These are phyloP conservation scores for Aristolochia fimbriata DNA, from an alignment of 164 flowering plant species.

Conservation along the genomic window DNA sequence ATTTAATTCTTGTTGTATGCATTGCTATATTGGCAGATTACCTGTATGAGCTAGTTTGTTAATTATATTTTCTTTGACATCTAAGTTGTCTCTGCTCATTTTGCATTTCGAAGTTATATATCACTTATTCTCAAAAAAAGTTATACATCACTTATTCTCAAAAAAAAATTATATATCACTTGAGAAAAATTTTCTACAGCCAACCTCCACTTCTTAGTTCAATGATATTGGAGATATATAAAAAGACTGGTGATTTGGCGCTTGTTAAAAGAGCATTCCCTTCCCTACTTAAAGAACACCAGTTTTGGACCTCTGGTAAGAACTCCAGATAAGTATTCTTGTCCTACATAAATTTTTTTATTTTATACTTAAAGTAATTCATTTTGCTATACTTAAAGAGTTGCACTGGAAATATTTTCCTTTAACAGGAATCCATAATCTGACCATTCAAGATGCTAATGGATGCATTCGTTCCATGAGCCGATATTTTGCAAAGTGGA, in stretches of 20 bases:
- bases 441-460: slow-evolving; percentile 45
- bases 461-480: slow-evolving; percentile 38
- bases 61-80: too few relatives aligned
- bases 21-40: too few relatives aligned
- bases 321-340: neutral
- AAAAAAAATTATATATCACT: too few relatives aligned
- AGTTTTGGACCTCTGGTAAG: slow-evolving; percentile 45
- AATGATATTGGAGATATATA: slow-evolving; percentile 37
- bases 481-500: slow-evolving; percentile 91
- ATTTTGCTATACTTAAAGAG: too few relatives aligned
- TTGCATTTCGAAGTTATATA: too few relatives aligned
- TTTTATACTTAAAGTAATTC: too few relatives aligned
- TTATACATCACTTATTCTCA: too few relatives aligned
- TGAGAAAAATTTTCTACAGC: slow-evolving; percentile 25
- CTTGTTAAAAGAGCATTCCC: slow-evolving; percentile 32
- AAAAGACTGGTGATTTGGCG: slow-evolving; percentile 23
- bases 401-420: neutral
- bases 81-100: too few relatives aligned
- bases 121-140: too few relatives aligned
- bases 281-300: slow-evolving; percentile 33
- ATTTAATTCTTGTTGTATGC: too few relatives aligned
- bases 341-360: neutral
- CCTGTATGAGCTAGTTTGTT: too few relatives aligned
- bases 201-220: slow-evolving; percentile 47
- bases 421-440: slow-evolving; percentile 50